phyloP scores from a whole-genome alignment of 1,284 basidiomycete species.

The Schizophyllum commune region DNA sequence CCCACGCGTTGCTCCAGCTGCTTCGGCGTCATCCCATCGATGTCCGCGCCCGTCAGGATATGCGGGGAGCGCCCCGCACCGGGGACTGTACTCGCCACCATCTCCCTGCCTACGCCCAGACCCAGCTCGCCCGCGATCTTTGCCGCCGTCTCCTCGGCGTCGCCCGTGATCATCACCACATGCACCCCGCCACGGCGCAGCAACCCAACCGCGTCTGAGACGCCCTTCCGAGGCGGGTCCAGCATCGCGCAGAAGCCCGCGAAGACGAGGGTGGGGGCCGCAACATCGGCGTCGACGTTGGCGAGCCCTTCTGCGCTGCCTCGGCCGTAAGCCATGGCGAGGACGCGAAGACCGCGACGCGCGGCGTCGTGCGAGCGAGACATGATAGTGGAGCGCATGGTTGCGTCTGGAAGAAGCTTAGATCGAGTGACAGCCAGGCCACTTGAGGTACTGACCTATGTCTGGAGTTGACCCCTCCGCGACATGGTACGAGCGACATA shows the following conservation, averaged over 20 bases:
- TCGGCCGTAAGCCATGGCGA: constrained; percentile 87
- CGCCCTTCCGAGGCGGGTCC: constrained; percentile 90
- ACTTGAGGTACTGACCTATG: no score
- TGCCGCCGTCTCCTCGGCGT: constrained; percentile 86
- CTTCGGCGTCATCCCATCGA: constrained; percentile 75
- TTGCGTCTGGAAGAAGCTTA: constrained; percentile 48
- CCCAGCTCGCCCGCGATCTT: constrained; percentile 89
- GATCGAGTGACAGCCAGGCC: no score
- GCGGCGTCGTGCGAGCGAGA: constrained; percentile 68
- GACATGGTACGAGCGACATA: constrained; percentile 85
- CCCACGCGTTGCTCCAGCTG: constrained; percentile 84
- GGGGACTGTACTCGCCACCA: constrained; percentile 11
- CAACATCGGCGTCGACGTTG: constrained; percentile 2
- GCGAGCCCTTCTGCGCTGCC: constrained; percentile 41
- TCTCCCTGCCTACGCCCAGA: constrained; percentile 44
- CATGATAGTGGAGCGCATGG: constrained; percentile 58
- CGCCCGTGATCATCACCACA: constrained; percentile 98
- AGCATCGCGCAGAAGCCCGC: constrained; percentile 93
- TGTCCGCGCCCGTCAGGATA: constrained; percentile 75
- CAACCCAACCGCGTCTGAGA: constrained; percentile 79
- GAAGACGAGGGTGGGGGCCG: constrained; percentile 62
- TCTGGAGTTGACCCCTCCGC: constrained; percentile 73
- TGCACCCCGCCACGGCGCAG: constrained; percentile 86
- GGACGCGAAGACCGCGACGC: constrained; percentile 73
- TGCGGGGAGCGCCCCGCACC: constrained; percentile 9